phyloP scores from a whole-genome alignment of 306 rosid genomes.

The Leucaena leucocephala region DNA sequence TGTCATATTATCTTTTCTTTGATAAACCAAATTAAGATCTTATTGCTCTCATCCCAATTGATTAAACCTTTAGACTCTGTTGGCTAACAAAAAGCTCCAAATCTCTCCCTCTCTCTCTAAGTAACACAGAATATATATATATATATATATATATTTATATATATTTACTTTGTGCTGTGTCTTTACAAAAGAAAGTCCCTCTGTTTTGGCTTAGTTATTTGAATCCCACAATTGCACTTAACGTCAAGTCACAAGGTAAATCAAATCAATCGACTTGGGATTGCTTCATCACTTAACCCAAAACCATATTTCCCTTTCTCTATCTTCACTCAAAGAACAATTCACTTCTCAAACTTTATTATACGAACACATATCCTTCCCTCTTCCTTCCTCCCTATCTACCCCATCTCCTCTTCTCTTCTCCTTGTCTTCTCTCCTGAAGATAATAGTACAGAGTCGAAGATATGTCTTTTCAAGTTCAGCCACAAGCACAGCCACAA shows the following conservation, averaged over 20 bases:
- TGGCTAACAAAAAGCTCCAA: not conserved
- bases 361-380: conserved; percentile 20
- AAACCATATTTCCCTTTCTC: conserved; percentile 39
- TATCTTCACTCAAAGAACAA: conserved; percentile 71
- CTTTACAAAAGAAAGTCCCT: conserved; percentile 66
- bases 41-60: not conserved
- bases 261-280: conserved; percentile 31
- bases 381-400: not conserved
- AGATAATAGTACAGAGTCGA: not conserved
- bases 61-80: too few relatives aligned
- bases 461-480: conserved; percentile 58
- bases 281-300: conserved; percentile 48
- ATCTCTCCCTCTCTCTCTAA: not conserved
- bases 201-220: not conserved
- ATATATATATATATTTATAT: too few relatives aligned
- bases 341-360: conserved; percentile 8
- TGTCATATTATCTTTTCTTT: not conserved
- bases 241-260: conserved; percentile 42
- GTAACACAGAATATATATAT: conserved; percentile 33
- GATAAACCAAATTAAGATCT: not conserved
- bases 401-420: not conserved
- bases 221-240: conserved; percentile 31
- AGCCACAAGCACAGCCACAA: conserved; percentile 46
- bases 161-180: conserved; percentile 42
- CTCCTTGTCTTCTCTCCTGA: not conserved